Evolutionary conservation across 306 rosid genomes (phyloP), one percentile per base, ranked within the genome.

Genomic region (Sicyos baderoa): DNA sequence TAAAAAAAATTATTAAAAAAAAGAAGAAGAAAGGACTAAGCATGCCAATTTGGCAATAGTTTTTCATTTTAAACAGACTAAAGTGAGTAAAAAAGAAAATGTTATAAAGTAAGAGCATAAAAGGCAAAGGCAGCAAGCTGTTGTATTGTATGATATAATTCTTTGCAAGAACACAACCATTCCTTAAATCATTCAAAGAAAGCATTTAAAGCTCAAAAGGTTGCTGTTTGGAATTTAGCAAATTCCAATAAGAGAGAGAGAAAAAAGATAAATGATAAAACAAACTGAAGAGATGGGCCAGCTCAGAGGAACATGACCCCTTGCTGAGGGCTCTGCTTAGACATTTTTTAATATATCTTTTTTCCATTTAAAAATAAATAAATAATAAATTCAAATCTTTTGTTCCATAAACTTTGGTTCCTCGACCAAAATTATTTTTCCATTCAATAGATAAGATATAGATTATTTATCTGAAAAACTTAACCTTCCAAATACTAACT

Each of bases 261-360:
- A 62, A 8, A 53, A 19, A 57, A 15, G 0, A 10, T 21, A 32
- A 16, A 2, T 58, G 0, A 19, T 14, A 0, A 50, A 50, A 16
- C 42, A 35, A 1, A 56, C 8, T 29, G 8, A 44, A 21, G 32
- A 64, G 42, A 57, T 1, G 42, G 13, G 16, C 52, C 70, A 64
- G 53, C 70, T 64, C 70, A 64, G 6, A 64, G 17, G 11, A 64
- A 17, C 70, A 18, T 64, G 15, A 64, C 70, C 70, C 50, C 70
- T 44, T 18, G 2, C n/a, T 64, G 1, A 64, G 35, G 53, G 52
- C 51, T 64, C 70, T 35, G 25, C 27, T 9, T 0, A n/a, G 4
- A 3, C 48, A 21, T 16, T 61, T 61, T 60, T n/a, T 60, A 60
- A 35, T 32, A 35, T 14, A 25, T 35, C 25, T 37, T n/a, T 62